These are phyloP conservation scores for Metschnikowia continentalis DNA, from an alignment of 805 yeast species.

Conservation along the genomic window DNA sequence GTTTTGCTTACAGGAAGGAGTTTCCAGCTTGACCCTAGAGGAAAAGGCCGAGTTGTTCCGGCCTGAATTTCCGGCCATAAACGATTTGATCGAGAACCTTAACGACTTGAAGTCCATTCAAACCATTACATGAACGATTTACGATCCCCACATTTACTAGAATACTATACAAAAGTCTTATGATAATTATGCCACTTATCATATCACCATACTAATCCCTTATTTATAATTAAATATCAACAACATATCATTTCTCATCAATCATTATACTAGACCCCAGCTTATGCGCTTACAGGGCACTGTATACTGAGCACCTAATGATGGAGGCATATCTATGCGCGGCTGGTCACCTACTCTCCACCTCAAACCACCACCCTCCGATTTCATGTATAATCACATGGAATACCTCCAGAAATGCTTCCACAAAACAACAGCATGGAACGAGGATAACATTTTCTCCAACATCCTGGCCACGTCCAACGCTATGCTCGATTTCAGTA, in stretches of 20 bases:
- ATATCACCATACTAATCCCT: no score
- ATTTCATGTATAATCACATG: conserved; percentile 73
- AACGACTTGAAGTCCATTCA: conserved; percentile 22
- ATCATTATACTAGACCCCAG: no score
- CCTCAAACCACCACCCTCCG: neutral
- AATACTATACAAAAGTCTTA: neutral
- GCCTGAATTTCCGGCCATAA: conserved; percentile 37
- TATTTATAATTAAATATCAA: no score
- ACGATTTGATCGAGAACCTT: conserved; percentile 33
- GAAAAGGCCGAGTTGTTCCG: conserved; percentile 36
- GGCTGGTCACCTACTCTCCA: neutral
- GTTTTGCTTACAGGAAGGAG: conserved; percentile 4
- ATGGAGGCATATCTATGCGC: neutral
- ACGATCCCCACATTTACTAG: neutral
- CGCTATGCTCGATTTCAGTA: conserved; percentile 64
- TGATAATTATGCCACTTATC: no score
- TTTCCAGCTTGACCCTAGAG: conserved; percentile 5
- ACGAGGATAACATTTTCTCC: conserved; percentile 71
- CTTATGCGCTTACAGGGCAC: neutral
- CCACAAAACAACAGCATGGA: conserved; percentile 70
- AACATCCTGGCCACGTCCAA: conserved; percentile 69
- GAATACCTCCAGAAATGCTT: conserved; percentile 77
- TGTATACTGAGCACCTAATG: neutral
- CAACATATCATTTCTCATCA: no score
- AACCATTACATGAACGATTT: neutral